phyloP scores from a whole-genome alignment of 257 asterid species.

The Galeopsis tetrahit region DNA sequence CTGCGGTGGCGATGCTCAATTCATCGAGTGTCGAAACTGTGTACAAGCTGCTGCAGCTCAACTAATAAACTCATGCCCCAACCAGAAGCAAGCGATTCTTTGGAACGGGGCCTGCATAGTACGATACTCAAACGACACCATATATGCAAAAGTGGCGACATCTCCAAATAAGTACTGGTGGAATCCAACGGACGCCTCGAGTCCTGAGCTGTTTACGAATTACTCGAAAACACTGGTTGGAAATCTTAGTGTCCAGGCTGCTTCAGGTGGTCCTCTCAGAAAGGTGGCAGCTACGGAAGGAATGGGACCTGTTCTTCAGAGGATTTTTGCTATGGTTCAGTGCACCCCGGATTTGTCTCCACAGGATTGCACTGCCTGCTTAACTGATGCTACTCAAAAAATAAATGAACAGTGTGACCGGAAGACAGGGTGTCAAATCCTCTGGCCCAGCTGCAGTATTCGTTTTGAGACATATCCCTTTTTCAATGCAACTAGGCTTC shows the following conservation, averaged over 20 bases:
- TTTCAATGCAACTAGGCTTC: constrained; percentile 32
- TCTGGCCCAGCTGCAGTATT: constrained; percentile 39
- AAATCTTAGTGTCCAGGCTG: constrained; percentile 29
- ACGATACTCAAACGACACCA: constrained; percentile 39
- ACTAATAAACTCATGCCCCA: background rate
- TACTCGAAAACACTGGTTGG: constrained; percentile 27
- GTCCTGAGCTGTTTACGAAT: constrained; percentile 8
- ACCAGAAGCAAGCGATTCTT: constrained; percentile 27
- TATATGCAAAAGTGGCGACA: background rate
- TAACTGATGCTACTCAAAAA: background rate
- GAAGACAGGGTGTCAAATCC: constrained; percentile 28
- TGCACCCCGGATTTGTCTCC: constrained; percentile 46
- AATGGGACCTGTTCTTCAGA: constrained; percentile 21
- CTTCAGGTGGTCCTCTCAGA: constrained; percentile 30
- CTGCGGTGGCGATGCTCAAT: constrained; percentile 36
- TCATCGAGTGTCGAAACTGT: constrained; percentile 28
- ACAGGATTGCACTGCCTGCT: constrained; percentile 32
- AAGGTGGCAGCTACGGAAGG: constrained; percentile 38
- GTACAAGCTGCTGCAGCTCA: background rate
- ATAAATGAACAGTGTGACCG: constrained; percentile 2
- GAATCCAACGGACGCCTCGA: background rate
- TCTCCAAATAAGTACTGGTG: background rate
- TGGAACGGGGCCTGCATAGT: constrained; percentile 32
- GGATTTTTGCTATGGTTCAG: constrained; percentile 31
- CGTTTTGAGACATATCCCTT: constrained; percentile 32